Base-by-base conservation (phyloP, 2,329 filamentous ascomycete genomes). In the Ceratocystiopsis sp. region DNA sequence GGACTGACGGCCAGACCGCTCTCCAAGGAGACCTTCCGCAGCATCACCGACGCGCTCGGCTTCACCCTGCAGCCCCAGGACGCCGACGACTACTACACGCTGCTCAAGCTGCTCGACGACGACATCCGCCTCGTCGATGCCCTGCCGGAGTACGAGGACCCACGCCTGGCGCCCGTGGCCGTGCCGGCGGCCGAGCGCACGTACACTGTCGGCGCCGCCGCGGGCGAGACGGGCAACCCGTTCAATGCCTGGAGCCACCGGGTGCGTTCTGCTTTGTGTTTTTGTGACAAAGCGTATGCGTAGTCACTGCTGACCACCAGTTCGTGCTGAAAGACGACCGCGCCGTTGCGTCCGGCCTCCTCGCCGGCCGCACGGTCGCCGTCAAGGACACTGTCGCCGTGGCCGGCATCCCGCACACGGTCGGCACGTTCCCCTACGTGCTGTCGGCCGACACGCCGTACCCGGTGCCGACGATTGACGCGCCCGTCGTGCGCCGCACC, bases 361-460 rank as follows among this genome's bases (percentile, higher is more conserved):
- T 87, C 0, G 80, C 84, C 49, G 83, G 82, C 12, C 69, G 86
- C 0, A 80, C 80, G 0, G 71, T 84, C 3, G 78, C 73, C 0
- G 68, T 85, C 40, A 87, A 87, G 59, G 82, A 87, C 51, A 80
- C 85, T 54, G 72, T 81, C 36, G 75, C 85, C 53, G 59, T 89
- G 14, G 71, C 73, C 13, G 83, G 80, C 1, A 72, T 19, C 63
- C 65, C 40, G 62, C 72, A 48, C 70, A 80, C 53, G 76, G 75
- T 51, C 32, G 53, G 52, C 52, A 75, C 68, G 2, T 60, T 66
- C 5, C 55, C 64, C 13, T 61, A 61, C 12, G 49, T 53, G 1
- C 54, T 68, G 1, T 56, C 55, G 4, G 46, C 52, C 9, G 50
- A 51, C 29, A n/a, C 12, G 19, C 45, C 73, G 18, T 87, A 78